Evolutionary conservation across 2,329 filamentous ascomycete species (phyloP).

Genomic region (Apiospora saccharicola): DNA sequence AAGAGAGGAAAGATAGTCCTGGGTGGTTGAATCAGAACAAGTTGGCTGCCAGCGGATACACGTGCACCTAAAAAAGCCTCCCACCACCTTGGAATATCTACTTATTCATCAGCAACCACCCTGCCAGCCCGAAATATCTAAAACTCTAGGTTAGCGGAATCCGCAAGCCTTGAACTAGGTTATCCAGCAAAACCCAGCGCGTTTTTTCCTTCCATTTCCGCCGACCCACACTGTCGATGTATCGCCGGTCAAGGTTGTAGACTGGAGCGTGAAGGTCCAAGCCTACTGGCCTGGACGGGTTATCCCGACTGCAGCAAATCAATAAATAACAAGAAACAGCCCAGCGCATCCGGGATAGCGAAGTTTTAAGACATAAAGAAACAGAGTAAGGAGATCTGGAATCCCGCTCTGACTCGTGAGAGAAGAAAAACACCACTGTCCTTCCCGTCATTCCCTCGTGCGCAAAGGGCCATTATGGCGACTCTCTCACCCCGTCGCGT

Average conservation of each 20-base stretch:
- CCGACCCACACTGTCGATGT: slow-evolving; percentile 19
- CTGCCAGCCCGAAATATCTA: background rate
- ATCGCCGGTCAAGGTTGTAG: slow-evolving; percentile 6
- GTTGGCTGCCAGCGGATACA: slow-evolving; percentile 1
- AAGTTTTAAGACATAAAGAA: slow-evolving; percentile 11
- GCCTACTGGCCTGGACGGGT: slow-evolving; percentile 11
- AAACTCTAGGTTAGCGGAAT: slow-evolving; percentile 7
- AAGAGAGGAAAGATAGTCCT: too few species aligned
- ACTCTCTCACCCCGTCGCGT: slow-evolving; percentile 32
- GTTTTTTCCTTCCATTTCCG: background rate
- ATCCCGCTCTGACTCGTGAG: slow-evolving; percentile 4
- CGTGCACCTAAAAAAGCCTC: slow-evolving; percentile 15
- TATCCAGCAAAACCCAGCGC: slow-evolving; percentile 6
- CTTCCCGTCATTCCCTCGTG: slow-evolving; percentile 13
- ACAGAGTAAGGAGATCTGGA: slow-evolving; percentile 16
- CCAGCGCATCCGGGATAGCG: slow-evolving; percentile 15
- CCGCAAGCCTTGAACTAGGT: slow-evolving; percentile 15
- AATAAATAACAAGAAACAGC: slow-evolving; percentile 16
- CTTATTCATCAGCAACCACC: background rate
- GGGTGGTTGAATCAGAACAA: background rate
- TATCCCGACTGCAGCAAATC: slow-evolving; percentile 16
- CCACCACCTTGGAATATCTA: background rate
- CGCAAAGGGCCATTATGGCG: slow-evolving; percentile 33
- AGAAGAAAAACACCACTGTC: background rate
- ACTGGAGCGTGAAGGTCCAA: slow-evolving; percentile 17